A percentile compares a stretch with the other conserved stretches of the same genome.
phyloP scores from a whole-genome alignment of 805 yeast genomes.

The Hanseniaspora meyeri region DNA sequence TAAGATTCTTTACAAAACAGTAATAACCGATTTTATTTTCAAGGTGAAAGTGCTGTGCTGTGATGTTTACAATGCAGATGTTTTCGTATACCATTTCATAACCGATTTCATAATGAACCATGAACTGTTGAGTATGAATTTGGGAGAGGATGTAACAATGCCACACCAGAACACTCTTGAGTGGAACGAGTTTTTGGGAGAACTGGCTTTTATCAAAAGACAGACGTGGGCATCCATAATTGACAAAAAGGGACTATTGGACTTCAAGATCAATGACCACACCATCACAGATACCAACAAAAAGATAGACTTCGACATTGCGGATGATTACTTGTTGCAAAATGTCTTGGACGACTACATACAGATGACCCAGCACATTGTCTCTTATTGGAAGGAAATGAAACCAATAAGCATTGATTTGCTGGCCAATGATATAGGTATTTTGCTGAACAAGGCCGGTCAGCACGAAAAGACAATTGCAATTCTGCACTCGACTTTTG shows the following conservation, averaged over 20 bases:
- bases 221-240: conserved; percentile 5
- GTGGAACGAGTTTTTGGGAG: conserved; percentile 10
- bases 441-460: conserved; percentile 46
- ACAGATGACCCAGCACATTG: conserved; percentile 36
- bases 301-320: conserved; percentile 27
- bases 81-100: background rate
- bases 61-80: background rate
- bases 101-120: background rate
- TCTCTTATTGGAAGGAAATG: conserved; percentile 19
- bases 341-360: conserved; percentile 30
- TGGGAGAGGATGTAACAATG: background rate
- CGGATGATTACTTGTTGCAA: conserved; percentile 8
- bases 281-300: background rate
- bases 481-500: conserved; percentile 56
- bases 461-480: conserved; percentile 50
- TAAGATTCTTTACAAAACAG: background rate
- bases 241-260: background rate
- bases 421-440: conserved; percentile 67
- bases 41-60: background rate
- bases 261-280: conserved; percentile 1
- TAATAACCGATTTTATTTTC: background rate
- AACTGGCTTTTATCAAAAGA: conserved; percentile 3
- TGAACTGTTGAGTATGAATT: background rate
- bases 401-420: conserved; percentile 59
- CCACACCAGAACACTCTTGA: background rate